Percentiles rank a stretch among this genome's conserved stretches.
These are phyloP conservation scores for Cotoneaster glaucophyllus DNA, from an alignment of 306 rosid genomes.

Conservation along the genomic window DNA sequence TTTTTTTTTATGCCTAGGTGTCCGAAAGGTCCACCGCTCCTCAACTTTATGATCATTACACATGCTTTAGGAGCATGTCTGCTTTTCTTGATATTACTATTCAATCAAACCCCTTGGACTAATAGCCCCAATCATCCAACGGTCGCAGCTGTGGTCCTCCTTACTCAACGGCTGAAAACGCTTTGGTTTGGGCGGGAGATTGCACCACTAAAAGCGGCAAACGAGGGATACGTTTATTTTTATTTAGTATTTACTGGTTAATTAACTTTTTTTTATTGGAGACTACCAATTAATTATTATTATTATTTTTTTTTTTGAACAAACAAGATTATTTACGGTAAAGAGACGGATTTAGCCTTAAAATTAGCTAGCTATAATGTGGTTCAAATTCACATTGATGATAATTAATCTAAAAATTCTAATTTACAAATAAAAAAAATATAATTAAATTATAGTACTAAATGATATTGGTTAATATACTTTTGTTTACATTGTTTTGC, in stretches of 20 bases:
- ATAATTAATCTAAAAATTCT: rapidly evolving
- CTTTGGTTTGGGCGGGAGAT: constrained; percentile 49
- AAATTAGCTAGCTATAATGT: rapidly evolving
- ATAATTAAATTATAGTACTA: rapidly evolving
- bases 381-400: rapidly evolving
- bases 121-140: constrained; percentile 11
- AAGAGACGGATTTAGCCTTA: rapidly evolving
- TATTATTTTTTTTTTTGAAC: too few relatives aligned
- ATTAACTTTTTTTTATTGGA: background rate
- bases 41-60: constrained; percentile 48
- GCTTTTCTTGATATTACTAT: constrained; percentile 21
- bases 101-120: constrained; percentile 17
- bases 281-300: too few relatives aligned
- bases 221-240: background rate
- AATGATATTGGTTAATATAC: background rate
- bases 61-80: constrained; percentile 29
- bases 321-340: too few relatives aligned
- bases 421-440: too few relatives aligned
- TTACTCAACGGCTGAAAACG: constrained; percentile 29
- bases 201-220: background rate
- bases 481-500: background rate
- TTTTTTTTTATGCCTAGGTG: constrained; percentile 22
- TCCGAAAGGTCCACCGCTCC: constrained; percentile 20
- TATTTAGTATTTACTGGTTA: background rate
- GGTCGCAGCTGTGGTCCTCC: background rate